Percentiles rank a stretch among this genome's conserved stretches.
Evolutionary conservation across 768 basidiomycete species (phyloP).

Genomic region (Porpolomopsis calyptriformis): DNA sequence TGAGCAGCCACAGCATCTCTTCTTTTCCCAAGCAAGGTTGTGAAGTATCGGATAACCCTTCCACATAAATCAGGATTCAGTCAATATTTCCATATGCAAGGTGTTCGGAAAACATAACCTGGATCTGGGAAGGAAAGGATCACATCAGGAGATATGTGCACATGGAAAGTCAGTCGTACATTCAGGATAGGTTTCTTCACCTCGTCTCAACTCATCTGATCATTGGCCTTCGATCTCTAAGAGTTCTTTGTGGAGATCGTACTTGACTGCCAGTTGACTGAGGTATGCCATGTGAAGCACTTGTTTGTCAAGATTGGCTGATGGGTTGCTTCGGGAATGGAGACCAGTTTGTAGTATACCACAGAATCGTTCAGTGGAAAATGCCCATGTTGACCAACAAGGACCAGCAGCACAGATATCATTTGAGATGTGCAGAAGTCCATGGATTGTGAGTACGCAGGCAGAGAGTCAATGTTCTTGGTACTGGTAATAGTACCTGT

Average conservation of each 20-base stretch:
- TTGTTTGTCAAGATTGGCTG: slow-evolving; percentile 17
- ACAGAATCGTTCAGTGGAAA: slow-evolving; percentile 26
- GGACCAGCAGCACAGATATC: slow-evolving; percentile 23
- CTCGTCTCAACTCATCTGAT: neutral
- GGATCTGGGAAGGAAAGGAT: slow-evolving; percentile 11
- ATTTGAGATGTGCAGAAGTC: slow-evolving; percentile 23
- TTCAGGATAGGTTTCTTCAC: slow-evolving; percentile 3
- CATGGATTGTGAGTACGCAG: slow-evolving; percentile 25
- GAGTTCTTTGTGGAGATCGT: slow-evolving; percentile 17
- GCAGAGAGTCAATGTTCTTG: slow-evolving; percentile 15
- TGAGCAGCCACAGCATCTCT: neutral
- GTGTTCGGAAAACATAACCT: slow-evolving; percentile 9
- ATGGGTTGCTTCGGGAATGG: slow-evolving; percentile 17
- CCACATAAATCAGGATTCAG: slow-evolving; percentile 5
- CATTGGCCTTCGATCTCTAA: neutral
- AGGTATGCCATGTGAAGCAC: slow-evolving; percentile 19
- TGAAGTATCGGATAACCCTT: slow-evolving; percentile 14
- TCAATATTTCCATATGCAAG: slow-evolving; percentile 5
- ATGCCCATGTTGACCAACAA: slow-evolving; percentile 26
- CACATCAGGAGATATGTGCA: neutral
- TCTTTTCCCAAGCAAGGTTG: slow-evolving; percentile 5
- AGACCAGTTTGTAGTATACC: slow-evolving; percentile 18
- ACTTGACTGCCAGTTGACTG: slow-evolving; percentile 15
- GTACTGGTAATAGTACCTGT: slow-evolving; percentile 25
- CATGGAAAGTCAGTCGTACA: slow-evolving; percentile 2